Base-by-base conservation (phyloP, 2,329 filamentous ascomycete genomes). In the Didymellaceae sp. region DNA sequence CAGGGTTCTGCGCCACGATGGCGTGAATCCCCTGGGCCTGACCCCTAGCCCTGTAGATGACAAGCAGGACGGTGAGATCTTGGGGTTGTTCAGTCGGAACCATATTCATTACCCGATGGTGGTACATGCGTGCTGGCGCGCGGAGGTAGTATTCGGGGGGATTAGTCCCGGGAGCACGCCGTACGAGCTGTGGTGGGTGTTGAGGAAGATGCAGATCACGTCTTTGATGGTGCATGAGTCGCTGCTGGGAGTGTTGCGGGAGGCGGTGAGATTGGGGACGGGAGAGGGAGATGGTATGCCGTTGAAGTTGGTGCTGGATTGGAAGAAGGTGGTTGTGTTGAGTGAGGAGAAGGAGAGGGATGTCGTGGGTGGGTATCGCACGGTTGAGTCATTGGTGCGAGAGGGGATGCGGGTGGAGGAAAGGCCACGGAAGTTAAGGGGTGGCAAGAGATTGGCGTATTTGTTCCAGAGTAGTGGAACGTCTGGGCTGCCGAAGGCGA, bases 21-120 rank as follows among this genome's bases (percentile, higher is more conserved):
- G 67, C 4, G 59, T 63, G 11, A 68, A 70, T 44, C 64, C 66
- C 7, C 28, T 70, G 4, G 24, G 32, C 0, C 37, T 68, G 9
- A 31, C 38, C 1, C 54, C 51, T 26, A 66, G 64, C 10, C 65
- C 66, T 1, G 31, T 59, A 8, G 42, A 57, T 21, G 67, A 68
- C 22, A 55, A 52, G 32, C 54, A 67, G 24, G 54, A 66, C 34
- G 67, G 67, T 2, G 67, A 70, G 45, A 68, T 70, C 11, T 20
- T 68, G 7, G 66, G 63, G 2, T 40, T 70, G 0, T 66, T 68
- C 28, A 62, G 58, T 6, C 41, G 52, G 9, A 70, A 70, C 14
- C 64, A 70, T 21, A 54, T 70, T n/a, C 62, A 70, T 25, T 70
- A 68, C 41, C 67, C 67, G 1, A 61, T 55, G 47, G 57, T 68